phyloP scores from a whole-genome alignment of 176 grass and related monocot species.

The Aegilops speltoides region DNA sequence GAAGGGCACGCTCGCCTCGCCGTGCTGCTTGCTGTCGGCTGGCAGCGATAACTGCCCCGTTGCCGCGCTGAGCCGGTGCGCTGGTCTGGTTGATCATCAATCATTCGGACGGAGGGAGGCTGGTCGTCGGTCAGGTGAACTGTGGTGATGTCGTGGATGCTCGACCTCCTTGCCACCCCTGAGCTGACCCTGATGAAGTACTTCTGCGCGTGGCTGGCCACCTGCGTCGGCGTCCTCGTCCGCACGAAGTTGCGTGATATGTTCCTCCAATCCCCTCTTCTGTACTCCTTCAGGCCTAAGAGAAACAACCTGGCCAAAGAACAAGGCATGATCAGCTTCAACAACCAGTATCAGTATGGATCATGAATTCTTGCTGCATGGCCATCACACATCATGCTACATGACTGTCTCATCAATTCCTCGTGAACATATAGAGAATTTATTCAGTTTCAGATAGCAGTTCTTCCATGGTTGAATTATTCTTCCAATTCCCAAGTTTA shows the following conservation, averaged over 20 bases:
- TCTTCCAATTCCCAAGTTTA: neutral
- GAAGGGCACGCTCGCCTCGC: conserved; percentile 4
- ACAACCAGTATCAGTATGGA: neutral
- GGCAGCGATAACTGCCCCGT: conserved; percentile 23
- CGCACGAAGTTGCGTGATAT: conserved; percentile 78
- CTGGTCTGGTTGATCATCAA: conserved; percentile 49
- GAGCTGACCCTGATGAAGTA: conserved; percentile 89
- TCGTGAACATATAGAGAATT: neutral
- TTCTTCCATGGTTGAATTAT: neutral
- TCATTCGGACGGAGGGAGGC: conserved; percentile 49
- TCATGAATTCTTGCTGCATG: neutral
- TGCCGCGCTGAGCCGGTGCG: conserved; percentile 1
- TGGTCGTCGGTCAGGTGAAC: conserved; percentile 56
- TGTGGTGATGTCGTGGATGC: conserved; percentile 92
- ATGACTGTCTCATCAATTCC: neutral
- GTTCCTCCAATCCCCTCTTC: conserved; percentile 95
- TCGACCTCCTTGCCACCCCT: conserved; percentile 65
- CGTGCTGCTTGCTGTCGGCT: conserved; percentile 19
- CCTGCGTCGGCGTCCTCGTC: conserved; percentile 83
- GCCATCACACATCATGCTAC: conserved; percentile 26
- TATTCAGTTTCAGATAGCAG: neutral
- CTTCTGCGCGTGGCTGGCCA: conserved; percentile 92
- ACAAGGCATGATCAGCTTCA: conserved; percentile 1
- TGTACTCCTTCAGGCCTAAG: conserved; percentile 63
- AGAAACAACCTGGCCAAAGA: conserved; percentile 63